Evolutionary conservation across 495 filamentous ascomycete species (phyloP), one percentile per base, ranked within the genome.

Genomic region (Hypoxylon cercidicola): DNA sequence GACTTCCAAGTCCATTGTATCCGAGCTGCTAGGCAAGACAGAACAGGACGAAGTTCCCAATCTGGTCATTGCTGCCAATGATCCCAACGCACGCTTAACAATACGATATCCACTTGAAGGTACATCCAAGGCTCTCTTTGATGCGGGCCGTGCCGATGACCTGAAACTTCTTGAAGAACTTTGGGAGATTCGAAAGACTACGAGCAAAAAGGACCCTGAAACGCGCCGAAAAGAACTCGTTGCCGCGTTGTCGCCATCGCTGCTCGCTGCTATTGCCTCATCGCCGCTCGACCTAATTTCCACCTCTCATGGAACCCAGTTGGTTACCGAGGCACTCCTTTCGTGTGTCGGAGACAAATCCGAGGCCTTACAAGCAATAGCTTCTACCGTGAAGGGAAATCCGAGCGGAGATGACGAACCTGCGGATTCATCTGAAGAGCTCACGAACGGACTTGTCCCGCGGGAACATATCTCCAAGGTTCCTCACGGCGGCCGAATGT

Each of bases 141-240:
- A 84, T 4, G 59, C 78, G 4, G 79, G 78, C 47, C 80, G 86
- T 58, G 79, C 87, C 1, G 69, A 75, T 12, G 89, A 92, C 66
- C 69, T 90, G 37, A 82, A 85, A 41, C 68, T 93, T 10, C 76
- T 97, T 21, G 77, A 84, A 57, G 89, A 94, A 70, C 78, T 98
- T 35, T 89, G 92, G 65, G 84, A 86, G 45, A 85, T 92, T 60
- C 87, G 93, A 28, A 84, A 86, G 61, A 85, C 82, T 25, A 95
- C 92, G 12, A 96, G 92, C 53, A 99, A 97, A 79, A 99, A 99
- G 74, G 90, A 96, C 56, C 81, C 91, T 1, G 86, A 85, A 13
- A 76, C 85, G 34, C 86, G 96, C 30, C 88, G 88, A 47, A 82
- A 86, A 59, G 96, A 97, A 70, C 80, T 98, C 34, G 79, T 91